phyloP scores from a whole-genome alignment of 495 filamentous ascomycete species.

The Pyrenula aspistea region DNA sequence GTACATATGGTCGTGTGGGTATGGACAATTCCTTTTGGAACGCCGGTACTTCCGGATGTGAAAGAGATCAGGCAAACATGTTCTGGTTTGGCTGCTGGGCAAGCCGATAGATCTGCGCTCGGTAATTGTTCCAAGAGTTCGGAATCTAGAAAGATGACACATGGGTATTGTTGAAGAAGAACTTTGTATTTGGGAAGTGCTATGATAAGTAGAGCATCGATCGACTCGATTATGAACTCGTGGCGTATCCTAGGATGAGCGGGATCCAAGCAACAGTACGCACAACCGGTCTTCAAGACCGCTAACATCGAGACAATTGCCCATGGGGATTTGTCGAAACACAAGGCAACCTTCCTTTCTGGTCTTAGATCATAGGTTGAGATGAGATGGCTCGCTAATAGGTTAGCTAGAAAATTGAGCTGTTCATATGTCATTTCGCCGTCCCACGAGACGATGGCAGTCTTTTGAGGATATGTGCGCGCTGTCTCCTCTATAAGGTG shows the following conservation, averaged over 20 bases:
- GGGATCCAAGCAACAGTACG: constrained; percentile 46
- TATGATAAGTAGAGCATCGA: constrained; percentile 24
- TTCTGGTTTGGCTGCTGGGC: constrained; percentile 10
- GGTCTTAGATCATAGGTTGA: constrained; percentile 26
- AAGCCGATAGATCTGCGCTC: neutral
- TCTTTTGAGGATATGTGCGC: constrained; percentile 13
- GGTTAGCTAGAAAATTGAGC: constrained; percentile 23
- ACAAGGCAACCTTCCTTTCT: constrained; percentile 37
- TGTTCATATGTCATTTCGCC: constrained; percentile 32
- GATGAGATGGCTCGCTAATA: constrained; percentile 23
- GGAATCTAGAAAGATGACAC: neutral
- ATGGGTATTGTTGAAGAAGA: neutral
- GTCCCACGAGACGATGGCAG: constrained; percentile 36
- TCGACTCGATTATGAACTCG: constrained; percentile 37
- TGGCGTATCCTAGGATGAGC: constrained; percentile 41
- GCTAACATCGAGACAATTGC: constrained; percentile 39
- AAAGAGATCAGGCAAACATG: constrained; percentile 38
- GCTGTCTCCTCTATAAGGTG: constrained; percentile 32
- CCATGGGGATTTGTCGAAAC: constrained; percentile 47
- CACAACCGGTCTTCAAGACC: constrained; percentile 46
- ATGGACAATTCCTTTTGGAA: constrained; percentile 35
- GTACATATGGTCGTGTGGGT: constrained; percentile 28
- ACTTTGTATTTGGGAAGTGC: neutral
- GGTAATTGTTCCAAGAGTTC: neutral
- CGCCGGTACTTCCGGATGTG: constrained; percentile 38